phyloP scores from a whole-genome alignment of 306 rosid species.

The Oxytropis ochrocephala region DNA sequence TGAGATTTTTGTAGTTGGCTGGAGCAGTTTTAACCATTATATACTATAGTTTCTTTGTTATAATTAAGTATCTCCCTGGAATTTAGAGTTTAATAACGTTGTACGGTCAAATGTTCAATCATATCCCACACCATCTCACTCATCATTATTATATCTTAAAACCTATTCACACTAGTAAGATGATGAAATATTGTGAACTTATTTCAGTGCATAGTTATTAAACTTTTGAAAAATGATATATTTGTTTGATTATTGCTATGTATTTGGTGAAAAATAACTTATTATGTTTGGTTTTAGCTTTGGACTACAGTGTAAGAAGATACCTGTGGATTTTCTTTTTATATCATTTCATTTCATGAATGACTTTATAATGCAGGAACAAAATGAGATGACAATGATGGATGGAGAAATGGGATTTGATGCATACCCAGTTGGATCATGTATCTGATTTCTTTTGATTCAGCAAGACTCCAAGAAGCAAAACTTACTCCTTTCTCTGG shows the following conservation, averaged over 20 bases:
- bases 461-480: constrained; percentile 12
- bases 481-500: constrained; percentile 16
- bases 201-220: neutral
- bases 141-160: neutral
- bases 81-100: neutral
- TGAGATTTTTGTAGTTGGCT: neutral
- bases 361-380: constrained; percentile 50
- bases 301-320: neutral
- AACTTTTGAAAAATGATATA: neutral
- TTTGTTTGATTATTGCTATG: neutral
- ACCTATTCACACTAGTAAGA: no score
- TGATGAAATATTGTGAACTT: neutral
- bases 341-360: neutral
- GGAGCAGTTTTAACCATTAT: neutral
- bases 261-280: neutral
- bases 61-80: neutral
- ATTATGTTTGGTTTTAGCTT: neutral
- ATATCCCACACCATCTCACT: no score
- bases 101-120: neutral
- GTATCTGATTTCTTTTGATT: constrained; percentile 43
- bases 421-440: constrained; percentile 56
- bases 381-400: constrained; percentile 36
- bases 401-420: constrained; percentile 59
- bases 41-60: neutral
- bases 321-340: neutral